Conservation (phyloP, 495 filamentous ascomycete genomes). For the Penicillium bialowiezense region DNA sequence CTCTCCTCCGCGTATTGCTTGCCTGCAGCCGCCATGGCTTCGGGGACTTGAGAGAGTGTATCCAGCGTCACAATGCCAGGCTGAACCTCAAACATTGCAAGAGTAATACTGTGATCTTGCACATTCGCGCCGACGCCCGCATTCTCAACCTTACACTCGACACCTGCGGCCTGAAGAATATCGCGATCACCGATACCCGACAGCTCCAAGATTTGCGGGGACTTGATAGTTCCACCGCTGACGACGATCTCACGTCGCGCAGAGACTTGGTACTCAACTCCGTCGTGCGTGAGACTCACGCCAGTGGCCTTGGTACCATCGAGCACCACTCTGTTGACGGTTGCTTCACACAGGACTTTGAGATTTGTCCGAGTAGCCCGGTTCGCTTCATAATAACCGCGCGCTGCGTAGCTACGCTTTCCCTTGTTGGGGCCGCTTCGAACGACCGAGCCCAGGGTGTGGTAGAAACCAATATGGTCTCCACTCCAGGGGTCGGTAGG, state of each 20-base stretch:
- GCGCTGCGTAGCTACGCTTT: constrained; percentile 51
- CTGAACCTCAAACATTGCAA: constrained; percentile 22
- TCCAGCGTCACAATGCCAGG: constrained; percentile 36
- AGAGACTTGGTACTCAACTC: constrained; percentile 36
- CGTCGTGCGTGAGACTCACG: constrained; percentile 32
- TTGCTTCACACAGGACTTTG: constrained; percentile 30
- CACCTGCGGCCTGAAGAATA: constrained; percentile 28
- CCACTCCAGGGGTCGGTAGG: constrained; percentile 33
- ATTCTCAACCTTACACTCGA: constrained; percentile 35
- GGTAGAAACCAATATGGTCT: constrained; percentile 33
- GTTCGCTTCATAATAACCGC: constrained; percentile 24
- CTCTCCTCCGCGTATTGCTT: constrained; percentile 17
- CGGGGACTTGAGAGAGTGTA: constrained; percentile 22
- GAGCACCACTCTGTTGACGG: constrained; percentile 24
- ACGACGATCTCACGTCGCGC: constrained; percentile 55
- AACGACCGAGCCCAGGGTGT: constrained; percentile 36
- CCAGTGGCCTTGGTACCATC: constrained; percentile 27
- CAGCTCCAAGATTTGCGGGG: constrained; percentile 55
- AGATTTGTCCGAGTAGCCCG: constrained; percentile 19
- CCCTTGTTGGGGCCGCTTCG: constrained; percentile 37
- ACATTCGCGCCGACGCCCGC: constrained; percentile 45
- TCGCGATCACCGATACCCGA: constrained; percentile 50
- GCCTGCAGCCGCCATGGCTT: constrained; percentile 19
- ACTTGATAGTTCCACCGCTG: constrained; percentile 48
- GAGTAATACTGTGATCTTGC: constrained; percentile 39